A percentile compares a stretch with the other conserved stretches of the same genome.
phyloP scores from a whole-genome alignment of 805 yeast species.

The Pichia exigua region DNA sequence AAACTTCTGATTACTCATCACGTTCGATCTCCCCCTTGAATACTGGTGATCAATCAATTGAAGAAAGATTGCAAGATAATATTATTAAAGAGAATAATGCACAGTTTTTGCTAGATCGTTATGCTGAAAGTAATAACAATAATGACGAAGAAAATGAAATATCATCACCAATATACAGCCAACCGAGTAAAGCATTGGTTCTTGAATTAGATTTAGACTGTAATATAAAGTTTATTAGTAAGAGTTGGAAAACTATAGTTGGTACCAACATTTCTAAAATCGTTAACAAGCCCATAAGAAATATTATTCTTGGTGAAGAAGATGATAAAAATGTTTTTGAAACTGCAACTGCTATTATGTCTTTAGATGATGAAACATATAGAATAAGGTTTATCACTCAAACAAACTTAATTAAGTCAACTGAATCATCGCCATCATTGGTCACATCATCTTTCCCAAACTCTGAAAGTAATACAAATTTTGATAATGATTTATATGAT shows the following conservation, averaged over 20 bases:
- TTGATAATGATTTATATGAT: not conserved
- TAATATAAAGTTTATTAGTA: slow-evolving; percentile 62
- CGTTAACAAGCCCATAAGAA: slow-evolving; percentile 48
- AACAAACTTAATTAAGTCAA: slow-evolving; percentile 17
- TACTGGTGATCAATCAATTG: slow-evolving; percentile 1
- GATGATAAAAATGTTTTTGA: slow-evolving; percentile 62
- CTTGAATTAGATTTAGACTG: slow-evolving; percentile 80
- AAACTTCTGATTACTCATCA: not conserved
- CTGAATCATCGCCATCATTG: not conserved
- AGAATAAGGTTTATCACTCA: slow-evolving; percentile 62
- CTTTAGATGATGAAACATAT: slow-evolving; percentile 65
- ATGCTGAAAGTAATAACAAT: not conserved
- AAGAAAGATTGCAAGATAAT: not conserved
- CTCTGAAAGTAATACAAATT: not conserved
- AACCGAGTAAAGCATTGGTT: slow-evolving; percentile 42
- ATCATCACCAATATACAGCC: not conserved
- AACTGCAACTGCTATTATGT: slow-evolving; percentile 64
- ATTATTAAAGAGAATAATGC: not conserved
- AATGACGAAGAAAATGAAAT: not conserved
- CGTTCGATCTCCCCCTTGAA: slow-evolving; percentile 6
- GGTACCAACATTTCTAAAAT: slow-evolving; percentile 56
- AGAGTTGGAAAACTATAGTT: slow-evolving; percentile 71
- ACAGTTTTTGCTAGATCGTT: not conserved
- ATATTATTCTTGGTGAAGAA: slow-evolving; percentile 56
- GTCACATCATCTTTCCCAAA: not conserved